phyloP scores from a whole-genome alignment of 345 rosid species.

The Boechera stricta region DNA sequence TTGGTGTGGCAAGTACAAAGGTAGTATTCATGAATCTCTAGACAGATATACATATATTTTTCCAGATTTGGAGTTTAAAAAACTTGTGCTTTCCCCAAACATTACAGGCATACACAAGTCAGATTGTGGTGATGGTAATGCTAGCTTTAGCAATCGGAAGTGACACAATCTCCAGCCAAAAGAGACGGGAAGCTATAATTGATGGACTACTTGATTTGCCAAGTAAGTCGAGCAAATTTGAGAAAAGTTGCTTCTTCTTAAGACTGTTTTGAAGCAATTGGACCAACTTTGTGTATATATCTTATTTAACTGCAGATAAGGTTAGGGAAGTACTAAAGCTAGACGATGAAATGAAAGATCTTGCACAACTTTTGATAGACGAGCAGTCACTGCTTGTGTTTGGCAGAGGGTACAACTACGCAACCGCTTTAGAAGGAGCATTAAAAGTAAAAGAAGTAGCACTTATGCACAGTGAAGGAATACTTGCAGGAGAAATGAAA shows the following conservation, averaged over 20 bases:
- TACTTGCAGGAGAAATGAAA: conserved; percentile 99
- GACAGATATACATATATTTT: not conserved
- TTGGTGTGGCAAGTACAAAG: conserved; percentile 98
- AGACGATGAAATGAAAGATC: conserved; percentile 83
- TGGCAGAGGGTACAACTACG: conserved; percentile 93
- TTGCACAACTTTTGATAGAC: conserved; percentile 71
- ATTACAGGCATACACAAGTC: conserved; percentile 95
- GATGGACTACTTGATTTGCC: conserved; percentile 93
- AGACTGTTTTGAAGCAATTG: not conserved
- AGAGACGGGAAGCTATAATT: conserved; percentile 82
- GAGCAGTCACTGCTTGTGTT: conserved; percentile 93
- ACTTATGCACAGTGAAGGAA: conserved; percentile 97
- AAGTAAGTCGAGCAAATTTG: conserved; percentile 53
- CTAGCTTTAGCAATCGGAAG: conserved; percentile 91
- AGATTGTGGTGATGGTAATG: conserved; percentile 97
- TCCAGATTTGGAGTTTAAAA: not conserved
- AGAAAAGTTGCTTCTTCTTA: not conserved
- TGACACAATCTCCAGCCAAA: conserved; percentile 79
- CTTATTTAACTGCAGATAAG: conserved; percentile 57
- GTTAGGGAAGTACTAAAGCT: conserved; percentile 85
- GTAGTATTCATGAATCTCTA: conserved; percentile 45
- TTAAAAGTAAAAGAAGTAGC: conserved; percentile 94
- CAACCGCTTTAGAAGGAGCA: conserved; percentile 94
- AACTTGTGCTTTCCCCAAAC: not conserved
- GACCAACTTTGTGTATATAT: not conserved